Evolutionary conservation across 345 rosid species (phyloP), one percentile per base, ranked within the genome.

Genomic region (Dipteronia sinensis): DNA sequence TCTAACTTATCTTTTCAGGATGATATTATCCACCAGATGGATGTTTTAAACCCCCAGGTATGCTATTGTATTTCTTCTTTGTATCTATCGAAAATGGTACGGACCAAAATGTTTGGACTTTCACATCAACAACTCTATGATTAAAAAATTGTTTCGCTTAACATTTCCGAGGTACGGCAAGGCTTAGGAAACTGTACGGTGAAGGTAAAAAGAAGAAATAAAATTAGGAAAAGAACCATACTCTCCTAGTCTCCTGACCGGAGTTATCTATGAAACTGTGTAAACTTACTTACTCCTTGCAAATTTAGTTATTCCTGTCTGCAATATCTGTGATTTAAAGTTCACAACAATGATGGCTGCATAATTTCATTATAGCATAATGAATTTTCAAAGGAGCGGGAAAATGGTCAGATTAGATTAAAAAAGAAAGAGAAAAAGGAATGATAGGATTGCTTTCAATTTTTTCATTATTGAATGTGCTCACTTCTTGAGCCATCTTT

Each of bases 1-100:
- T 70, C 49, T 76, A 47, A 64, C 34, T 46, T 42, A 16, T 42
- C 74, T 68, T 72, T 72, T 59, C 93, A 96, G 99, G 94, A 90
- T 66, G 88, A 90, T 73, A 88, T 94, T 68, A 83, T 92, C 64
- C 79, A 70, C 80, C 83, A 69, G 73, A 83, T 93, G 85, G 95
- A 92, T 80, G 96, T 88, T 25, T 81, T 96, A 77, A 96, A 90
- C 78, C 98, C 97, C 47, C 97, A 94, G 99, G 98, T 94, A 91
- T 56, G 76, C 72, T 75, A 19, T 65, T 72, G 29, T 74, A 65
- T 49, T 65, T 66, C 56, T 55, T 65, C 38, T 70, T 71, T 74
- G 9, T 40, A 27, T 25, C 46, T 31, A 25, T 66, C 9, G 53
- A 40, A 31, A 31, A n/a, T 29, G 11, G 5, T 7, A 12, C 16